These are phyloP conservation scores for Fusarium kyushuense DNA, from an alignment of 2,329 filamentous ascomycete genomes.

Conservation along the genomic window DNA sequence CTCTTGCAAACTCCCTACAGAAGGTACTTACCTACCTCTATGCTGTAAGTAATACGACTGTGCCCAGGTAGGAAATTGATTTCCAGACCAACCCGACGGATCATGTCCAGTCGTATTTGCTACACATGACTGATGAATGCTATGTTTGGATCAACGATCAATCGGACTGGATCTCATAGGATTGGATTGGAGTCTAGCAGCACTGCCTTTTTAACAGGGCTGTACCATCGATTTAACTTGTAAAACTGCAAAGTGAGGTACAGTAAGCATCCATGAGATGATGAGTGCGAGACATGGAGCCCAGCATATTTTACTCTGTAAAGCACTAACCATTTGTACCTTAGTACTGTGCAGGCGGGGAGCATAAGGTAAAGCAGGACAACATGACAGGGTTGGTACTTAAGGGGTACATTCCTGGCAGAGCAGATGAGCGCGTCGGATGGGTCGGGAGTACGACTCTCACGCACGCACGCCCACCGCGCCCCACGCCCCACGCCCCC, in stretches of 20 bases:
- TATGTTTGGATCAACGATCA: background rate
- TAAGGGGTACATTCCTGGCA: slow-evolving; percentile 36
- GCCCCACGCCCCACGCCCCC: slow-evolving; percentile 47
- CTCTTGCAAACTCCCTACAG: background rate
- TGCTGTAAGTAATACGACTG: background rate
- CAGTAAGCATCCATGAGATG: slow-evolving; percentile 16
- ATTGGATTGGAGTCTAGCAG: slow-evolving; percentile 1
- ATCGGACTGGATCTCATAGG: background rate
- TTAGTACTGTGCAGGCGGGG: slow-evolving; percentile 1
- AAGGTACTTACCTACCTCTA: background rate
- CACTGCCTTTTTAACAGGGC: slow-evolving; percentile 12
- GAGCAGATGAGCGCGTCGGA: slow-evolving; percentile 40
- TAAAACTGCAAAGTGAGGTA: background rate
- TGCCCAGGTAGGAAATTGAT: slow-evolving; percentile 2
- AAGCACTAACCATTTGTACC: slow-evolving; percentile 13
- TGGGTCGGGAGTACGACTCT: slow-evolving; percentile 43
- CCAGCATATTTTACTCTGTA: background rate
- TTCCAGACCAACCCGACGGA: background rate
- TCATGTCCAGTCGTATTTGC: background rate
- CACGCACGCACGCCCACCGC: slow-evolving; percentile 40
- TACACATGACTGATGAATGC: background rate
- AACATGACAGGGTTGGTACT: slow-evolving; percentile 27
- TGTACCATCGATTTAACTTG: background rate
- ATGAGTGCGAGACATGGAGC: slow-evolving; percentile 20
- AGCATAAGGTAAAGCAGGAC: slow-evolving; percentile 5